These are phyloP conservation scores for Helicocarpus griseus DNA, from an alignment of 2,329 filamentous ascomycete species.

Conservation along the genomic window DNA sequence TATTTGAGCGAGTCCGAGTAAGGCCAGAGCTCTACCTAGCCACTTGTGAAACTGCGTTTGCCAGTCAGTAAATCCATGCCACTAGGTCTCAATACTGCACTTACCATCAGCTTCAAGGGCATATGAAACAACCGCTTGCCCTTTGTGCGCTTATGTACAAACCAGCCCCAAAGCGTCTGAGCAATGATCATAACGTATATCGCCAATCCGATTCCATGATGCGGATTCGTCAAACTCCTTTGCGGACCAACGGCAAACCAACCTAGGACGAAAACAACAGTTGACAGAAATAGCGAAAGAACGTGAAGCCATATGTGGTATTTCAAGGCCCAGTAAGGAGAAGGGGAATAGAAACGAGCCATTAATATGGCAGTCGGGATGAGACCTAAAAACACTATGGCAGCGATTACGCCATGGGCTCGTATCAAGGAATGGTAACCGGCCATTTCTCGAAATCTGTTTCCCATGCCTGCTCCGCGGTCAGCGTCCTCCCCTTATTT, in stretches of 20 bases:
- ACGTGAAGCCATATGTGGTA: constrained; percentile 57
- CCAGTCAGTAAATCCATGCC: neutral
- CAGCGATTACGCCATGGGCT: constrained; percentile 51
- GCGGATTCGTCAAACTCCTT: constrained; percentile 54
- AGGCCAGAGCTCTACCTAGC: constrained; percentile 65
- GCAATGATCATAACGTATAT: constrained; percentile 52
- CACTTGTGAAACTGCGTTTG: constrained; percentile 70
- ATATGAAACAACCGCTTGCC: constrained; percentile 44
- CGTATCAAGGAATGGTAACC: constrained; percentile 50
- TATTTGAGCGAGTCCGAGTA: constrained; percentile 79
- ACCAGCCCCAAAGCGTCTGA: constrained; percentile 49
- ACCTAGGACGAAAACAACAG: constrained; percentile 51
- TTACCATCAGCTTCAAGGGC: constrained; percentile 49
- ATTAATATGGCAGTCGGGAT: constrained; percentile 52
- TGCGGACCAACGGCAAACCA: constrained; percentile 55
- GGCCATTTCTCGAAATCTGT: constrained; percentile 50
- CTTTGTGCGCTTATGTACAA: constrained; percentile 46
- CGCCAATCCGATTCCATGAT: constrained; percentile 57
- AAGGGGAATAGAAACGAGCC: constrained; percentile 50
- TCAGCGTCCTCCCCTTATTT: neutral
- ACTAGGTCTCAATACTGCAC: constrained; percentile 13
- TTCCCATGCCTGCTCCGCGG: constrained; percentile 50
- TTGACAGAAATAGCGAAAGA: constrained; percentile 50
- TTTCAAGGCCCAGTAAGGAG: constrained; percentile 45
- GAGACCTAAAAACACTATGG: constrained; percentile 51